phyloP scores from a whole-genome alignment of 257 asterid species.

The Jacaranda mimosifolia region DNA sequence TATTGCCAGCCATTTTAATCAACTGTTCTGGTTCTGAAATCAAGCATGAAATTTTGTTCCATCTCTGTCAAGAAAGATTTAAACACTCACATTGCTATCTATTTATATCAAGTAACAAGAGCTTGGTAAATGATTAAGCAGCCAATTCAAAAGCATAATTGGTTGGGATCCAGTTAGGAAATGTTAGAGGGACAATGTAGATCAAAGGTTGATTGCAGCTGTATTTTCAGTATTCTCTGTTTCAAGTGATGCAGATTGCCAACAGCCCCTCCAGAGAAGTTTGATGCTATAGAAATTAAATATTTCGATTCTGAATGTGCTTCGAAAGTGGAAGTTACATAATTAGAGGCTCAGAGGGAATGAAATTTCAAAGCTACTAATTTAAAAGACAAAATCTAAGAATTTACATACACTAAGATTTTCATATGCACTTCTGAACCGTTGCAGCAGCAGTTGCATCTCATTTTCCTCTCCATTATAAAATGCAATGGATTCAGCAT shows the following conservation, averaged over 20 bases:
- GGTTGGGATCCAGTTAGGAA: neutral
- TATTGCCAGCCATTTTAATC: neutral
- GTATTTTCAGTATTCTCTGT: conserved; percentile 15
- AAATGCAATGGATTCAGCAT: conserved; percentile 96
- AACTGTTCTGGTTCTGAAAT: conserved; percentile 18
- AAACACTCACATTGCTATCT: neutral
- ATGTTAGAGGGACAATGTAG: neutral
- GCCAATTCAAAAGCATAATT: neutral
- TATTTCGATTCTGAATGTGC: neutral
- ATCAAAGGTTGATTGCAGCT: neutral
- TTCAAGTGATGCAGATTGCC: conserved; percentile 10
- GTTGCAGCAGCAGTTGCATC: conserved; percentile 76
- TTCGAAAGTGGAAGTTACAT: conserved; percentile 10
- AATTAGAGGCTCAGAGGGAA: conserved; percentile 1
- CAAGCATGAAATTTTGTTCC: conserved; percentile 1
- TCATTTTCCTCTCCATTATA: conserved; percentile 94
- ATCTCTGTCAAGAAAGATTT: neutral
- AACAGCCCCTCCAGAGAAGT: neutral
- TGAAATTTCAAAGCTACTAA: conserved; percentile 23
- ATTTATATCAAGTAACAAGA: neutral
- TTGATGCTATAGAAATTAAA: neutral
- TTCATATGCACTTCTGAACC: conserved; percentile 89
- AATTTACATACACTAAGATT: conserved; percentile 73
- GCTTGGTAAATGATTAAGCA: neutral
- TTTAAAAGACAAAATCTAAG: conserved; percentile 19